phyloP scores from a whole-genome alignment of 306 rosid genomes.

The Fragaria ananassa region DNA sequence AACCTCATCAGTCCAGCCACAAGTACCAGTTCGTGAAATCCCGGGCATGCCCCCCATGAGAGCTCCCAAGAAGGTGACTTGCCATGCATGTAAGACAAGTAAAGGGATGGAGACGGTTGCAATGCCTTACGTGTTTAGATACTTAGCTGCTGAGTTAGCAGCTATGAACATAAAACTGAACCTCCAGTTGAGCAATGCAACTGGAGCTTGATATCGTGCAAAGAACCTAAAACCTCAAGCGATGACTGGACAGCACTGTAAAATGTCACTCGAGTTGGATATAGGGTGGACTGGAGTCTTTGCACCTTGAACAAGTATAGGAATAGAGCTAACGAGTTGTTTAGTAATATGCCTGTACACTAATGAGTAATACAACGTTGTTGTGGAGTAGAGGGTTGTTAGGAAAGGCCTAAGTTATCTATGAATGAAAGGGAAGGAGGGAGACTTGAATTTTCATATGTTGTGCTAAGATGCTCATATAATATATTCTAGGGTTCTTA shows the following conservation, averaged over 20 bases:
- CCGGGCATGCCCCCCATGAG: conserved; percentile 66
- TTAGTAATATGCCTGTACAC: neutral
- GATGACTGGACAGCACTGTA: neutral
- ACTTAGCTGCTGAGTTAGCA: conserved; percentile 88
- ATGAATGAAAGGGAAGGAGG: neutral
- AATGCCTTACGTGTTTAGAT: conserved; percentile 88
- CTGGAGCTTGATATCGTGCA: conserved; percentile 27
- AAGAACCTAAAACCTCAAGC: neutral
- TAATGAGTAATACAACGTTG: neutral
- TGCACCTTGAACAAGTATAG: neutral
- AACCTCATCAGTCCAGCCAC: conserved; percentile 51
- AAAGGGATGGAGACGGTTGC: conserved; percentile 94
- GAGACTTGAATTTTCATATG: neutral
- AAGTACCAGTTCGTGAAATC: conserved; percentile 38
- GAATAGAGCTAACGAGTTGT: neutral
- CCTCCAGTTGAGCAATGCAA: conserved; percentile 49
- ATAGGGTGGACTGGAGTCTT: neutral
- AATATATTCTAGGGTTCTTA: neutral
- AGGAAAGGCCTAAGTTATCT: neutral
- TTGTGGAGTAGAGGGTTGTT: neutral
- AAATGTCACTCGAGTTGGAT: neutral
- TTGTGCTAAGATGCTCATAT: neutral
- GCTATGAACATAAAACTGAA: conserved; percentile 91
- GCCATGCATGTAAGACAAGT: conserved; percentile 70
- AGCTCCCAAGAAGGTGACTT: conserved; percentile 55